Percentiles rank a stretch among this genome's conserved stretches.
phyloP scores from a whole-genome alignment of 257 asterid genomes.

The Petrea volubilis region DNA sequence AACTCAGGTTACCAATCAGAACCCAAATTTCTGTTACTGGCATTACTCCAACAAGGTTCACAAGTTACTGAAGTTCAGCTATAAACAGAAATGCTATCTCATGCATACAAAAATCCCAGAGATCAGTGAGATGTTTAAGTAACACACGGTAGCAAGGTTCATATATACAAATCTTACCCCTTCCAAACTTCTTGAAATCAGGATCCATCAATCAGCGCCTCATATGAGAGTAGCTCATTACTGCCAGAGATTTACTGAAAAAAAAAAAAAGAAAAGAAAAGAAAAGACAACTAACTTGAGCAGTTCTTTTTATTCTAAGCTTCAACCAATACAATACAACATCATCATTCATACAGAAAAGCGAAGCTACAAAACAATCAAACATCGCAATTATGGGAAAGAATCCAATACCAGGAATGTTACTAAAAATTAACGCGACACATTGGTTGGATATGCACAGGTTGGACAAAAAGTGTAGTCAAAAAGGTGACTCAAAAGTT shows the following conservation, averaged over 20 bases:
- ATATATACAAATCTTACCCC: constrained; percentile 52
- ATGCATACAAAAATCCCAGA: not conserved
- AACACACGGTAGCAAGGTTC: constrained; percentile 16
- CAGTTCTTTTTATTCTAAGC: not conserved
- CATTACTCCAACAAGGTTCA: constrained; percentile 2
- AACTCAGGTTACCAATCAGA: not conserved
- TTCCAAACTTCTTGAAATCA: constrained; percentile 86
- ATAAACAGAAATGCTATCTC: not conserved
- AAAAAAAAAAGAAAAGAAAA: constrained; percentile 20
- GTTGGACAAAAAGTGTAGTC: not conserved
- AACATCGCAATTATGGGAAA: not conserved
- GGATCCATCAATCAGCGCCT: constrained; percentile 83
- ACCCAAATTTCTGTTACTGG: not conserved
- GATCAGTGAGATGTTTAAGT: constrained; percentile 8
- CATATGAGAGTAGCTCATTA: constrained; percentile 44
- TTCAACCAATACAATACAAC: not conserved
- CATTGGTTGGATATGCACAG: not conserved
- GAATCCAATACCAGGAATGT: not conserved
- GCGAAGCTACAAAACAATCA: not conserved
- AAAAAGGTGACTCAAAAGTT: constrained; percentile 9
- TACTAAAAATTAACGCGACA: not conserved
- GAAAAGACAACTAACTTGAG: constrained; percentile 5
- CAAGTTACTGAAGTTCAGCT: not conserved
- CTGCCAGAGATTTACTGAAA: constrained; percentile 42
- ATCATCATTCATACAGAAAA: constrained; percentile 22